These are phyloP conservation scores for Phascolomyces articulosus DNA, from an alignment of 371 early-diverging fungal genomes.

Conservation along the genomic window DNA sequence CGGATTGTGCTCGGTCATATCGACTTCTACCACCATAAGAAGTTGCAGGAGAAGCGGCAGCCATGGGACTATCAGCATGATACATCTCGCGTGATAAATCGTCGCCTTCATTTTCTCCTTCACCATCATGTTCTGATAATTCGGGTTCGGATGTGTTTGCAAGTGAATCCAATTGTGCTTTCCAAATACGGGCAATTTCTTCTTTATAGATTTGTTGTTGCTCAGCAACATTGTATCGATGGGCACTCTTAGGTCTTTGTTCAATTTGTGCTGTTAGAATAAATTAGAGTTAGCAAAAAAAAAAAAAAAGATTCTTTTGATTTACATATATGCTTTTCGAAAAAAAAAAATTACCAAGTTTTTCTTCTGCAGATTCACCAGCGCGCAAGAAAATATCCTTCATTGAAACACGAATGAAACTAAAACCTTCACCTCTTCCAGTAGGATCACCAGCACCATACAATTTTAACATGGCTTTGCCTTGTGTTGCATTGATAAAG, in stretches of 20 bases:
- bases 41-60: constrained; percentile 25
- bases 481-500: constrained; percentile 90
- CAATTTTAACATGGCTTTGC: constrained; percentile 93
- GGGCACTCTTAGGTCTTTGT: constrained; percentile 82
- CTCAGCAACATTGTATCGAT: constrained; percentile 92
- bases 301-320: too few species aligned
- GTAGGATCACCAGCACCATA: constrained; percentile 98
- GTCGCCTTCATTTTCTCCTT: constrained; percentile 43
- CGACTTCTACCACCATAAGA: constrained; percentile 32
- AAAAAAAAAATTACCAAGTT: constrained; percentile 46
- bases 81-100: constrained; percentile 38
- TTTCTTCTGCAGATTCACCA: constrained; percentile 85
- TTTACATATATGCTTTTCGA: not conserved
- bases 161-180: constrained; percentile 80
- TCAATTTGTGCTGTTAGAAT: constrained; percentile 71
- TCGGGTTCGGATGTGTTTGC: constrained; percentile 55
- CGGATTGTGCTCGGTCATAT: constrained; percentile 43
- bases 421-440: constrained; percentile 98
- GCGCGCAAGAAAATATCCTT: constrained; percentile 95
- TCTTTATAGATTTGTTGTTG: constrained; percentile 94
- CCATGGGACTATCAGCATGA: constrained; percentile 37
- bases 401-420: constrained; percentile 96
- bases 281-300: not conserved
- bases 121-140: constrained; percentile 47
- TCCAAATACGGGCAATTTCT: constrained; percentile 96